A percentile compares a stretch with the other conserved stretches of the same genome.
phyloP scores from a whole-genome alignment of 805 yeast species.

The Ogataea allantospora region DNA sequence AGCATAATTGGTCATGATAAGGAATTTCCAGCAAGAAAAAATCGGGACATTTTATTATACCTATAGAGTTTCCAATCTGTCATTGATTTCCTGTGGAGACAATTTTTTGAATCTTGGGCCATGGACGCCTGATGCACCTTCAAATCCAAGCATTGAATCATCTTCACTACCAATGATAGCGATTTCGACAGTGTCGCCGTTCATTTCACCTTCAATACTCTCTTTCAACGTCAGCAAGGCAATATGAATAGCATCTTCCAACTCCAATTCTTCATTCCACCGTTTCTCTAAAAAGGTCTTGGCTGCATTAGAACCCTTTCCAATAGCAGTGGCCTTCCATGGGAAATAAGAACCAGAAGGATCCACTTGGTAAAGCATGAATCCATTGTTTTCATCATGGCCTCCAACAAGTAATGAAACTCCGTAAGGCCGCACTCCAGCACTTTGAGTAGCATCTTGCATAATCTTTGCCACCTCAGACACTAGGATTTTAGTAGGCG shows the following conservation, averaged over 20 bases:
- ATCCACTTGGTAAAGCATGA: slow-evolving; percentile 91
- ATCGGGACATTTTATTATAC: slow-evolving; percentile 7
- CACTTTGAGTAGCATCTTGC: slow-evolving; percentile 98
- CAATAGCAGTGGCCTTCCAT: slow-evolving; percentile 99
- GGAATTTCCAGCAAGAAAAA: slow-evolving; percentile 1
- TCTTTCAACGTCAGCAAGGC: slow-evolving; percentile 93
- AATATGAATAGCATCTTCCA: slow-evolving; percentile 97
- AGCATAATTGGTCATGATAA: slow-evolving; percentile 35
- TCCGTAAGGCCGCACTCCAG: slow-evolving; percentile 99
- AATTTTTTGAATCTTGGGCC: slow-evolving; percentile 92
- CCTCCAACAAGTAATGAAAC: slow-evolving; percentile 94
- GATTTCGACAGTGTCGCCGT: slow-evolving; percentile 93
- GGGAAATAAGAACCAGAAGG: slow-evolving; percentile 98
- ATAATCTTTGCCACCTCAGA: slow-evolving; percentile 93
- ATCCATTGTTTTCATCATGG: slow-evolving; percentile 67
- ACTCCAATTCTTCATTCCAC: slow-evolving; percentile 95
- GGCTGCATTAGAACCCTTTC: slow-evolving; percentile 93
- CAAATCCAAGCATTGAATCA: slow-evolving; percentile 77
- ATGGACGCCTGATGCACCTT: slow-evolving; percentile 68
- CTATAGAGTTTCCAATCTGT: slow-evolving; percentile 86
- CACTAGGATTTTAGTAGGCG: slow-evolving; percentile 91
- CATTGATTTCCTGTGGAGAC: slow-evolving; percentile 89
- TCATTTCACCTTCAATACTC: slow-evolving; percentile 96
- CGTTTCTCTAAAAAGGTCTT: slow-evolving; percentile 96
- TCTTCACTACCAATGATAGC: slow-evolving; percentile 82